Percentiles rank a stretch among this genome's conserved stretches.
phyloP scores from a whole-genome alignment of 371 early-diverging fungal species.

The Fennellomyces sp. region DNA sequence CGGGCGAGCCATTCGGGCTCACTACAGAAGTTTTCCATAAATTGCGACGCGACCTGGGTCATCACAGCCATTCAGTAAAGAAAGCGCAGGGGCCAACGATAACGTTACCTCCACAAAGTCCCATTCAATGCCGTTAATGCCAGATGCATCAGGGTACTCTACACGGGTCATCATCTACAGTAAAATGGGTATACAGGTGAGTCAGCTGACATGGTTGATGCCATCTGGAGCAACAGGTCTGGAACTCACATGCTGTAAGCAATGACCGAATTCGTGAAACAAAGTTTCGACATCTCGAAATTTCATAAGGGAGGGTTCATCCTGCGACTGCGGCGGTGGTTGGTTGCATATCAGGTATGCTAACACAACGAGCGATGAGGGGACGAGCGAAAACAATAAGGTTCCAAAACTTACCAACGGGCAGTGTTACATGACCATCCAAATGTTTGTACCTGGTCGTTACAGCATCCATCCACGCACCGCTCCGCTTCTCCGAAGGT shows the following conservation, averaged over 20 bases:
- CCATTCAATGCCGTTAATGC: slow-evolving; percentile 74
- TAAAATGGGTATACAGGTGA: neutral
- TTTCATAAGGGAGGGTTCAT: slow-evolving; percentile 64
- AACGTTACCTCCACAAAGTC: slow-evolving; percentile 51
- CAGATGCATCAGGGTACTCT: slow-evolving; percentile 68
- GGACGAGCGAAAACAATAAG: neutral
- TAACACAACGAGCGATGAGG: slow-evolving; percentile 5
- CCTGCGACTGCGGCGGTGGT: slow-evolving; percentile 52
- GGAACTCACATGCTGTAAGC: slow-evolving; percentile 60
- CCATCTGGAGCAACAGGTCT: neutral
- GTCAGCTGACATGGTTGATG: neutral
- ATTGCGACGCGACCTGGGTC: slow-evolving; percentile 68
- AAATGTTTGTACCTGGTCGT: slow-evolving; percentile 57
- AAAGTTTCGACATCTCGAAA: slow-evolving; percentile 67
- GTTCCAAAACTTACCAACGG: slow-evolving; percentile 38
- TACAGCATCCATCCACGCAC: slow-evolving; percentile 81
- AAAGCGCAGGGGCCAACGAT: neutral
- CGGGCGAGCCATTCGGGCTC: slow-evolving; percentile 62
- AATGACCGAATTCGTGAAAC: slow-evolving; percentile 76
- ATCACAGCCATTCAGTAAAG: neutral
- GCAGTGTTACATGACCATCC: slow-evolving; percentile 49
- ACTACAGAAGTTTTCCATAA: slow-evolving; percentile 74
- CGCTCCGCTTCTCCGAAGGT: slow-evolving; percentile 67
- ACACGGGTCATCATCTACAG: slow-evolving; percentile 63
- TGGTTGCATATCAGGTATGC: slow-evolving; percentile 75